Evolutionary conservation across 2,329 filamentous ascomycete species (phyloP).

Genomic region (Penicillium sclerotiorum): DNA sequence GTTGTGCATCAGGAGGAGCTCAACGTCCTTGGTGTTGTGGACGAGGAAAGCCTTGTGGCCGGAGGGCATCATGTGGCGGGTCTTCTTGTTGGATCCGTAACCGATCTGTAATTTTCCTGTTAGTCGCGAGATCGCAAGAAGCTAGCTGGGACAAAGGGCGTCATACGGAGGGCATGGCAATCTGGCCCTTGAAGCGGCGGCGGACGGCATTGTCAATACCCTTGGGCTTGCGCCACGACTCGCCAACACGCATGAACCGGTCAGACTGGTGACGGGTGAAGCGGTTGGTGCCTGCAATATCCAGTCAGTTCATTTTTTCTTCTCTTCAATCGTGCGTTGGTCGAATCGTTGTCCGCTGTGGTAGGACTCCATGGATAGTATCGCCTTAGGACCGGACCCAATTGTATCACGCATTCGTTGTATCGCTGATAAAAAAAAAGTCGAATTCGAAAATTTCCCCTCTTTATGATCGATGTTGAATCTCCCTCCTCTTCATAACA

Average conservation of each 20-base stretch:
- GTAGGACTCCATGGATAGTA: conserved; percentile 6
- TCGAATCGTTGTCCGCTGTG: neutral
- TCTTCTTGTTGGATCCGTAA: conserved; percentile 99
- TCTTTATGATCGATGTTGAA: conserved; percentile 5
- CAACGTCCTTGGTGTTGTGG: conserved; percentile 92
- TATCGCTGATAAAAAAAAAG: neutral
- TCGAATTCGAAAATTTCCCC: conserved; percentile 2
- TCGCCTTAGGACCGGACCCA: conserved; percentile 3
- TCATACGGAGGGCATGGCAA: conserved; percentile 97
- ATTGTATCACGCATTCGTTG: neutral
- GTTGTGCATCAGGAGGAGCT: conserved; percentile 99
- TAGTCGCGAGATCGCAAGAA: neutral
- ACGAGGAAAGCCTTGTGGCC: conserved; percentile 99
- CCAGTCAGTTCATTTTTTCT: conserved; percentile 40
- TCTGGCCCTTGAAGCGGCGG: conserved; percentile 94
- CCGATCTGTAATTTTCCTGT: conserved; percentile 70
- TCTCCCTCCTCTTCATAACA: neutral
- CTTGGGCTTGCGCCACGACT: conserved; percentile 99
- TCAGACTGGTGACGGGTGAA: conserved; percentile 98
- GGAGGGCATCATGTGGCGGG: conserved; percentile 96
- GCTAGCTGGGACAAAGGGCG: neutral
- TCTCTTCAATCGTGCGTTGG: conserved; percentile 42
- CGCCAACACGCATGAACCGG: conserved; percentile 87
- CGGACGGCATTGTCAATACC: conserved; percentile 99
- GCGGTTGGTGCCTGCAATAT: conserved; percentile 75